Conservation (phyloP, 2,329 filamentous ascomycete species). For the Epichloe sp. region DNA sequence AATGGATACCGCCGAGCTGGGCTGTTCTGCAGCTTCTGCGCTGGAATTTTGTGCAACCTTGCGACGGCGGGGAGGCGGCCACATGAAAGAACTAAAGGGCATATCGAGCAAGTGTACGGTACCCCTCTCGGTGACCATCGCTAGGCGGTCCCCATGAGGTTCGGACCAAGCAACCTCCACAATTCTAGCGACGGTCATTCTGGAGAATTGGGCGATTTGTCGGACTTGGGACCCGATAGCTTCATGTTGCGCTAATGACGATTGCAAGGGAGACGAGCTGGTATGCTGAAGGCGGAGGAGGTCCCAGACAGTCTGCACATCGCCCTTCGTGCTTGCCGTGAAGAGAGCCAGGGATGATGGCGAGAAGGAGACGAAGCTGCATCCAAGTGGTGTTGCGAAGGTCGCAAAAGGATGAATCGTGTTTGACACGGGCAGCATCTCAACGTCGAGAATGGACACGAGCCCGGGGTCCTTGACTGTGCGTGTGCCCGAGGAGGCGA, state of each 20-base stretch:
- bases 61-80: constrained; percentile 60
- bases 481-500: constrained; percentile 35
- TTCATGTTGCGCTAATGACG: constrained; percentile 28
- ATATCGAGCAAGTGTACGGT: constrained; percentile 89
- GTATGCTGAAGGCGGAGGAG: constrained; percentile 53
- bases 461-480: constrained; percentile 54
- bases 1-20: constrained; percentile 48
- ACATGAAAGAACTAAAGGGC: constrained; percentile 68
- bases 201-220: constrained; percentile 76
- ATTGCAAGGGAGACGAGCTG: constrained; percentile 46
- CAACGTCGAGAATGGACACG: constrained; percentile 62
- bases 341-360: constrained; percentile 62
- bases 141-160: constrained; percentile 68
- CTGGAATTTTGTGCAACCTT: constrained; percentile 29
- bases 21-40: constrained; percentile 34
- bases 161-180: constrained; percentile 82
- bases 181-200: constrained; percentile 83
- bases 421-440: constrained; percentile 39
- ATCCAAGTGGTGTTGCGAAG: constrained; percentile 59
- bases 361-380: constrained; percentile 69
- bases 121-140: constrained; percentile 86
- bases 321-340: constrained; percentile 72
- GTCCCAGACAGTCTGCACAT: constrained; percentile 73
- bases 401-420: constrained; percentile 53
- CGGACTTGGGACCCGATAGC: constrained; percentile 50